These are phyloP conservation scores for Pseudocercospora fijiensis DNA, from an alignment of 2,329 filamentous ascomycete genomes.

Conservation along the genomic window DNA sequence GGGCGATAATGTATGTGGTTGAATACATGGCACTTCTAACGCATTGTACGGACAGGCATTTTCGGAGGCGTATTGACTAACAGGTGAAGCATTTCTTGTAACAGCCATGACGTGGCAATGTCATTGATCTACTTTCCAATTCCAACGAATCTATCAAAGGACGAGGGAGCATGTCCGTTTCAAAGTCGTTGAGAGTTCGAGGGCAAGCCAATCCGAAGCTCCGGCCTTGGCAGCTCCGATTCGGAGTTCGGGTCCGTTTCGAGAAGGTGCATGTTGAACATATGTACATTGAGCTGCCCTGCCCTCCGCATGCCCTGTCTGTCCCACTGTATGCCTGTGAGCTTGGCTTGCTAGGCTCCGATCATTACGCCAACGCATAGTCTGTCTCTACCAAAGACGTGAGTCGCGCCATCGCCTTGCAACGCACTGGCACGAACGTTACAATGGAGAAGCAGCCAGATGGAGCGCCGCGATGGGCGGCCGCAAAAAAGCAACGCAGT, in stretches of 20 bases:
- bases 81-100: background rate
- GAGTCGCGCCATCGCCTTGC: background rate
- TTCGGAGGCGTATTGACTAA: background rate
- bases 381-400: background rate
- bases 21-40: conserved; percentile 1
- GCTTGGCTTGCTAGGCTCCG: background rate
- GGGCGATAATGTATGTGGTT: background rate
- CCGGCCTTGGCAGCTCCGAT: background rate
- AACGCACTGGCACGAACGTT: background rate
- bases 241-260: background rate
- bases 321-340: background rate
- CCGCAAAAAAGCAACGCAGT: background rate
- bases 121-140: background rate
- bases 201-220: background rate
- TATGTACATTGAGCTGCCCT: background rate
- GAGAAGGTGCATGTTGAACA: background rate
- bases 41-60: background rate
- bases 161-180: background rate
- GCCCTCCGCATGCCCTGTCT: background rate
- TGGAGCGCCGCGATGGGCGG: background rate
- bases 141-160: background rate
- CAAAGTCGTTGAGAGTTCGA: background rate
- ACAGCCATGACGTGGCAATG: background rate
- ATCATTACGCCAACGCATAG: background rate
- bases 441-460: background rate